Evolutionary conservation across 1,139 yeast species (phyloP), one percentile per base, ranked within the genome.

Genomic region (Tardiomyces blankii): DNA sequence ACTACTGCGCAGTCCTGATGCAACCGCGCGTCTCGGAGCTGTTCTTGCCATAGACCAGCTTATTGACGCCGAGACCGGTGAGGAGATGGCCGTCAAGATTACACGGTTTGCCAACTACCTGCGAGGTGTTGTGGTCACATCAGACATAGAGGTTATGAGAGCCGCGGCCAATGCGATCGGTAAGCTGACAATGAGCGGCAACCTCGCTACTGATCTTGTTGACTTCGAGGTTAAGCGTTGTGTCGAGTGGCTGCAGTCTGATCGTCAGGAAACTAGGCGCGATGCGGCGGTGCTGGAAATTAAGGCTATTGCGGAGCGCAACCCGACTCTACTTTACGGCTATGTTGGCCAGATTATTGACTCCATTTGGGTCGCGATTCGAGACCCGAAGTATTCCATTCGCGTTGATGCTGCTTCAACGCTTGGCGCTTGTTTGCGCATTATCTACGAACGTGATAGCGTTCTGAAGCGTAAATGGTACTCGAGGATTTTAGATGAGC

Each of bases 141-240:
- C 77, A 54, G 96, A 91, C 58, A 72, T 80, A 33, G 84, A 79
- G 32, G 91, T 88, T 39, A 85, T 89, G 89, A 77, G 79, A 52
- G 76, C 83, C 32, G 96, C 97, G 2, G 87, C 95, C 1, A 75
- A 74, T 45, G 85, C 96, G 0, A 70, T 91, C 54, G 97, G 97
- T 7, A 83, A 82, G 55, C 69, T 91, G 52, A 95, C 97, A 0
- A 78, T 82, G 1, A 95, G 95, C 23, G 93, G 95, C 1, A 78
- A 93, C 1, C 67, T 88, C 46, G 86, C 95, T 0, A 88, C 94
- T 0, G 96, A 88, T 47, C 82, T 91, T 63, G 96, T 91, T 27
- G 96, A 89, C 52, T 84, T 80, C 56, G 96, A 91, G 61, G 93
- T 93, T 12, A 85, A 84, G 58, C 73, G 88, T 47, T 88, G 96